Base-by-base conservation (phyloP, 441 rosid species). In the Metrosideros polymorpha region DNA sequence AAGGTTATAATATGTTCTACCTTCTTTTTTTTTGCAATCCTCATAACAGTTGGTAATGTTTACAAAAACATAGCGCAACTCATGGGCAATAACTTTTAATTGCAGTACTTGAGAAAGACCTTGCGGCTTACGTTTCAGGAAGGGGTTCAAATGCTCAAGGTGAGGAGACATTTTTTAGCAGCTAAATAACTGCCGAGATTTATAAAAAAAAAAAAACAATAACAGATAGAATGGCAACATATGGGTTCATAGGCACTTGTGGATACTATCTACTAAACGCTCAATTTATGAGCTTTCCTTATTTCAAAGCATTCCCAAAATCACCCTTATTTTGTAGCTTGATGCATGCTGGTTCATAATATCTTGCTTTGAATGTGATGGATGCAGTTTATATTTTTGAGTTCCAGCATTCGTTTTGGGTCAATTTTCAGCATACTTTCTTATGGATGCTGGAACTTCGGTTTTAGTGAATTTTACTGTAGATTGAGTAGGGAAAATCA, bases 81-180 rank as follows among this genome's bases (percentile, higher is more conserved):
- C 86, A 92, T 89, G 51, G 52, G 53, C 76, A 32, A 56, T 53
- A 32, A 87, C 85, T 85, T 29, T 22, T 63, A 54, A 51, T 50
- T 93, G 93, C 94, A 97, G 99, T 97, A 95, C 90, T 88, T 93
- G 87, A 90, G 90, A 63, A 91, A 94, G 85, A 95, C 99, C 75
- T 86, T 95, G 87, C 89, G 94, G 27, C 90, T 97, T 85, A 91
- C 92, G 39, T 96, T 95, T 91, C 96, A 92, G 88, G 99, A 96
- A 94, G 98, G 98, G 71, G 71, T 97, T 90, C 94, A 95, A 89
- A 95, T 97, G 98, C 95, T 97, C 61, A 94, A 94, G 97, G 99
- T 96, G 91, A 87, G 63, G 52, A 29, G 12, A 35, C 5, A 25
- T 27, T 2, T 83, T 66, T 50, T 59, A 13, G n/a, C 71, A 29